Percentiles rank a stretch among this genome's conserved stretches.
phyloP scores from a whole-genome alignment of 2,329 filamentous ascomycete genomes.

The Colletotrichum trifolii region DNA sequence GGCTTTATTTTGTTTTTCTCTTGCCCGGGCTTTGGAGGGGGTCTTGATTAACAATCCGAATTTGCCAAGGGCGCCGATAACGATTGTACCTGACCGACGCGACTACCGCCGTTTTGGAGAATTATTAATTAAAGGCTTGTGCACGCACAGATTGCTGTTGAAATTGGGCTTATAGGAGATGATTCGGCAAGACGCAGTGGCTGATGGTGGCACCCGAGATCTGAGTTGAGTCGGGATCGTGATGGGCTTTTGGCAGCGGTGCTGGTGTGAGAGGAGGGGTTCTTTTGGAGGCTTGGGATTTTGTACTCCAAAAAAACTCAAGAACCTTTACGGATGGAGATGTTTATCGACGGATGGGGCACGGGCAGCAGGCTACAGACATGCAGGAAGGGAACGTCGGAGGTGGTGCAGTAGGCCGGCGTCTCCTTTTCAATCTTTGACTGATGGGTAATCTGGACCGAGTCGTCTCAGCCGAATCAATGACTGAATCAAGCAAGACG shows the following conservation, averaged over 20 bases:
- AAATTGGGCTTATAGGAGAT: conserved; percentile 14
- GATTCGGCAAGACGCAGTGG: conserved; percentile 17
- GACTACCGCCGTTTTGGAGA: conserved; percentile 9
- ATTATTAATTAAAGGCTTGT: conserved; percentile 27
- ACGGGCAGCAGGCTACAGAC: no score
- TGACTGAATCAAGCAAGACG: no score
- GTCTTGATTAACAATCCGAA: conserved; percentile 34
- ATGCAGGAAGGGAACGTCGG: background rate
- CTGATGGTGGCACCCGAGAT: background rate
- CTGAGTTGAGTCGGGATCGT: conserved; percentile 3
- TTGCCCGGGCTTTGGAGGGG: conserved; percentile 19
- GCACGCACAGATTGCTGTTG: conserved; percentile 12
- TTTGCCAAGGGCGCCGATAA: conserved; percentile 23
- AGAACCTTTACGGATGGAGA: no score
- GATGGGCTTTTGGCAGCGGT: conserved; percentile 3
- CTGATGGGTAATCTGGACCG: no score
- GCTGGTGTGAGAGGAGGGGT: conserved; percentile 1
- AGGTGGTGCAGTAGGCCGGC: background rate
- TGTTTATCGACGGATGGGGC: no score
- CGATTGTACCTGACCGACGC: conserved; percentile 15
- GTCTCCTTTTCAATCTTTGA: no score
- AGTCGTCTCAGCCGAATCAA: no score
- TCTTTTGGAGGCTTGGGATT: background rate
- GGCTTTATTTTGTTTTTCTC: conserved; percentile 7
- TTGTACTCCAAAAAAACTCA: no score